phyloP scores from a whole-genome alignment of 352 stramenopile species.

The Phytopythium montanum region DNA sequence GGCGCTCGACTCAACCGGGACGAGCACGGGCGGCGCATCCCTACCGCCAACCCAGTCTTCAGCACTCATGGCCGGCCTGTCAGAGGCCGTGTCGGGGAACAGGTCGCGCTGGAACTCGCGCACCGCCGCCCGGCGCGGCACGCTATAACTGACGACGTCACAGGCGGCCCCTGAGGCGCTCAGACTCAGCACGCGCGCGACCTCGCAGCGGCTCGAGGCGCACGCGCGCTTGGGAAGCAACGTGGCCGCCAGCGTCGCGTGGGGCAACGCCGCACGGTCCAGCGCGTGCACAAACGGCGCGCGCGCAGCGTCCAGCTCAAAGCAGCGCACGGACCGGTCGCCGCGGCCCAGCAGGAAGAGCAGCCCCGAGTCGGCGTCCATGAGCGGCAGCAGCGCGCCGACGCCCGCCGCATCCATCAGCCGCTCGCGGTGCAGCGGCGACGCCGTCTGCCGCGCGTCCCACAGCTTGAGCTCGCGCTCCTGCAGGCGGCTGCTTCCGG shows the following conservation, averaged over 20 bases:
- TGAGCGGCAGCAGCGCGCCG: slow-evolving; percentile 63
- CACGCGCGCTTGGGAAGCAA: slow-evolving; percentile 53
- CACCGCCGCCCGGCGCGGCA: slow-evolving; percentile 56
- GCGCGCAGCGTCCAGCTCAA: slow-evolving; percentile 50
- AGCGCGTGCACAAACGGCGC: slow-evolving; percentile 40
- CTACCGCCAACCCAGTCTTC: slow-evolving; percentile 37
- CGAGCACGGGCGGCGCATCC: slow-evolving; percentile 42
- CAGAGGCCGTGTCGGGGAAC: slow-evolving; percentile 55
- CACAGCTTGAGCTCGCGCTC: slow-evolving; percentile 78
- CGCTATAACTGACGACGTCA: slow-evolving; percentile 60
- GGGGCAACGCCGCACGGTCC: slow-evolving; percentile 31
- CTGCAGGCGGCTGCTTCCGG: slow-evolving; percentile 58
- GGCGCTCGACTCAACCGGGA: slow-evolving; percentile 24
- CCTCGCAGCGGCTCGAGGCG: slow-evolving; percentile 50
- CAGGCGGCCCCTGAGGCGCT: slow-evolving; percentile 36
- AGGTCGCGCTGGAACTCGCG: slow-evolving; percentile 74
- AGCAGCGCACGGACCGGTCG: slow-evolving; percentile 52
- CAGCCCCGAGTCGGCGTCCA: slow-evolving; percentile 62
- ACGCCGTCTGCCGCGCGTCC: slow-evolving; percentile 48
- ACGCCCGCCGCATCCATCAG: slow-evolving; percentile 51
- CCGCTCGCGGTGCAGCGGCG: slow-evolving; percentile 50
- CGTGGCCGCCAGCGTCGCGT: slow-evolving; percentile 53
- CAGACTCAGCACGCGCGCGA: slow-evolving; percentile 63
- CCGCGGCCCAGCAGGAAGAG: slow-evolving; percentile 72
- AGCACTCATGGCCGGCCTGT: slow-evolving; percentile 32